phyloP scores from a whole-genome alignment of 768 basidiomycete genomes.

The Pulveroboletus frians region DNA sequence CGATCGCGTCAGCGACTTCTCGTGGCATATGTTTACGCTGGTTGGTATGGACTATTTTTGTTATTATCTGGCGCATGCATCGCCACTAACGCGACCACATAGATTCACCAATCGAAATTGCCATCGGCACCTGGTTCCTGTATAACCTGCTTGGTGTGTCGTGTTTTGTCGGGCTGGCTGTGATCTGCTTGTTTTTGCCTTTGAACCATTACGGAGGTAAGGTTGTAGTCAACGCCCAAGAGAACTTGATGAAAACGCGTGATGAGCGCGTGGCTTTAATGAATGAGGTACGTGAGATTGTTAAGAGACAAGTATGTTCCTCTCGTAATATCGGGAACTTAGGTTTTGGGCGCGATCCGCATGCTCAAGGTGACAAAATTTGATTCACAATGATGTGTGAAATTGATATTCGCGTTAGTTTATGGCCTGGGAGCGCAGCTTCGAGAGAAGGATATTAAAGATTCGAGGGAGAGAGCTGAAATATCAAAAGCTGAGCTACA shows the following conservation, averaged over 20 bases:
- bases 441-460: constrained; percentile 67
- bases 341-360: constrained; percentile 80
- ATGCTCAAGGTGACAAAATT: constrained; percentile 65
- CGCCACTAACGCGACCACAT: not conserved
- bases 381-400: not conserved
- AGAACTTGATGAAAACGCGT: constrained; percentile 85
- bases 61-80: not conserved
- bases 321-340: not conserved
- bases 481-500: constrained; percentile 82
- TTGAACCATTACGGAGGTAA: constrained; percentile 83
- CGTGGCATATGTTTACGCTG: constrained; percentile 71
- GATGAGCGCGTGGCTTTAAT: constrained; percentile 88
- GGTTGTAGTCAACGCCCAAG: constrained; percentile 70
- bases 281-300: constrained; percentile 57
- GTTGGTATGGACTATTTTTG: constrained; percentile 44
- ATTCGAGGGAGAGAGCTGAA: constrained; percentile 78
- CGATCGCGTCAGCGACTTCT: constrained; percentile 81
- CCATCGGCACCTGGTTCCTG: constrained; percentile 68
- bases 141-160: constrained; percentile 77
- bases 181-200: constrained; percentile 67
- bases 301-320: not conserved
- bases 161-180: constrained; percentile 71
- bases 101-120: constrained; percentile 78
- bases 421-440: constrained; percentile 93
- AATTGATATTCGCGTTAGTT: constrained; percentile 43